phyloP scores from a whole-genome alignment of 768 basidiomycete species.

The Rhizopogon vulgaris region DNA sequence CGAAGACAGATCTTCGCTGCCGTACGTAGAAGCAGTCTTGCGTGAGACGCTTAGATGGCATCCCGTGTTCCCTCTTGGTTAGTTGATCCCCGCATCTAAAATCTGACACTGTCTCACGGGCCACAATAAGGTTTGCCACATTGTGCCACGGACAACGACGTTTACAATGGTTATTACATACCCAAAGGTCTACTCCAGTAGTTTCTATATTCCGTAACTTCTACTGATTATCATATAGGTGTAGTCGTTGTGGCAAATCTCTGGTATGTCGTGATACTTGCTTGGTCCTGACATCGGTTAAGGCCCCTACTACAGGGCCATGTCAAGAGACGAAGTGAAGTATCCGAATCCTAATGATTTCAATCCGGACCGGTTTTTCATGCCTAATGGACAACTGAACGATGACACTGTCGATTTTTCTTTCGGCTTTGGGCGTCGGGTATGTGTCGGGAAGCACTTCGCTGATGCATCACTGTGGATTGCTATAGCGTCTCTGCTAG shows the following conservation, averaged over 20 bases:
- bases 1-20: conserved; percentile 21
- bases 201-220: not conserved
- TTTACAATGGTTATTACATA: conserved; percentile 20
- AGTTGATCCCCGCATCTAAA: not conserved
- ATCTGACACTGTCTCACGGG: not conserved
- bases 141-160: conserved; percentile 18
- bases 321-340: conserved; percentile 20
- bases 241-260: conserved; percentile 24
- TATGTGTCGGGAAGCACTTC: conserved; percentile 25
- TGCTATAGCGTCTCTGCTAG: conserved; percentile 23
- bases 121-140: conserved; percentile 20
- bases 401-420: conserved; percentile 15
- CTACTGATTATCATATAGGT: conserved; percentile 16
- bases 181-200: conserved; percentile 16
- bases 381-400: conserved; percentile 18
- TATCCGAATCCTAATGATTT: conserved; percentile 23
- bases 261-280: conserved; percentile 13
- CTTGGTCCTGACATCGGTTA: conserved; percentile 4
- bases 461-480: conserved; percentile 28
- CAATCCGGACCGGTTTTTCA: conserved; percentile 23
- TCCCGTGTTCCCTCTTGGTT: conserved; percentile 26
- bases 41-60: conserved; percentile 31
- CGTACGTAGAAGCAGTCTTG: conserved; percentile 27
- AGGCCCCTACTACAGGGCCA: conserved; percentile 14
- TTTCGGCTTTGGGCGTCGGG: conserved; percentile 26